Evolutionary conservation across 176 grass and related monocot species (phyloP).

Genomic region (Musa schizocarpa): DNA sequence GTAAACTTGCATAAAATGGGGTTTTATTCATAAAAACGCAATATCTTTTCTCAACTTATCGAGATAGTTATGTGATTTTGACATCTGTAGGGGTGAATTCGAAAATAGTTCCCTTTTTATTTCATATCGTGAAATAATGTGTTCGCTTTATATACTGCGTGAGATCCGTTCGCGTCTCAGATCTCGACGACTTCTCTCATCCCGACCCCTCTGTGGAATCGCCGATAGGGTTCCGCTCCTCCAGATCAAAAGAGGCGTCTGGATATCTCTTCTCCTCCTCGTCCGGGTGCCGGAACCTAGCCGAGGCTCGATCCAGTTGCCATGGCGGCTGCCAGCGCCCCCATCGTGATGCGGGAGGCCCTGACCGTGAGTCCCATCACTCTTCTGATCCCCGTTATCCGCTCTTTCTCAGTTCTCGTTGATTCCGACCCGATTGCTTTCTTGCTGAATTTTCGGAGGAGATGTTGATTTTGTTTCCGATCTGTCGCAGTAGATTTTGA

Average conservation of each 20-base stretch:
- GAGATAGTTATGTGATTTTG: too few relatives aligned
- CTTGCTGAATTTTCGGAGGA: background rate
- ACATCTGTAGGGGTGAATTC: background rate
- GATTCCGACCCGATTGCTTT: background rate
- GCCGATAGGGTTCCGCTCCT: background rate
- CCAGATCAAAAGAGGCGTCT: background rate
- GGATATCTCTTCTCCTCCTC: background rate
- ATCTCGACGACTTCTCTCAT: background rate
- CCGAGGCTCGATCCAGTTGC: constrained; percentile 19
- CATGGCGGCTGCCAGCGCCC: constrained; percentile 95
- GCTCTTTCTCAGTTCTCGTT: background rate
- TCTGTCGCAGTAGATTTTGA: background rate
- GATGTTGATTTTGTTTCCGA: background rate
- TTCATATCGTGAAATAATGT: background rate
- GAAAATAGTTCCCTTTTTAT: background rate
- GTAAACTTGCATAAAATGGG: too few relatives aligned
- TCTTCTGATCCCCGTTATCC: background rate
- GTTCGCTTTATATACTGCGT: background rate
- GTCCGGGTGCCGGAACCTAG: constrained; percentile 6
- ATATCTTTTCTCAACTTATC: too few relatives aligned
- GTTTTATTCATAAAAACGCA: too few relatives aligned
- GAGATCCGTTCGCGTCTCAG: background rate
- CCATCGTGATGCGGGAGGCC: constrained; percentile 88
- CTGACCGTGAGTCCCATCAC: constrained; percentile 50
- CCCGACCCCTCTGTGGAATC: background rate